phyloP scores from a whole-genome alignment of 2,329 filamentous ascomycete genomes.

The Aquanectria penicillioides region DNA sequence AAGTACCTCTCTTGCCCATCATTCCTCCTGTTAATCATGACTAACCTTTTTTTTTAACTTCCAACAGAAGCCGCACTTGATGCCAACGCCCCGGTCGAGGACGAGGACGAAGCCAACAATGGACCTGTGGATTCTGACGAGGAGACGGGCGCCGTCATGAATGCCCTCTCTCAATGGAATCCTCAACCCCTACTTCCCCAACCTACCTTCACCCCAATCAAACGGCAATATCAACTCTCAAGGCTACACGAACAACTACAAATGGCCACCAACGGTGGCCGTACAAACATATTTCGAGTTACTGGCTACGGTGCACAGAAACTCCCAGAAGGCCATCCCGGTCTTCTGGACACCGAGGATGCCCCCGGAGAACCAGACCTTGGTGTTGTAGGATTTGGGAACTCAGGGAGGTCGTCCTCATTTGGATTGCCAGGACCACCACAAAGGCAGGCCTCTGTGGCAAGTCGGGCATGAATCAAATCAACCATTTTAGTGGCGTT shows the following conservation, averaged over 20 bases:
- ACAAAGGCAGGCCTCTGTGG: slow-evolving; percentile 58
- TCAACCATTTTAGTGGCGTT: not conserved
- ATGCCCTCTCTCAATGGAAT: slow-evolving; percentile 77
- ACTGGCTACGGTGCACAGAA: slow-evolving; percentile 65
- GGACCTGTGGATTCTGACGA: slow-evolving; percentile 93
- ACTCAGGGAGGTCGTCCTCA: slow-evolving; percentile 52
- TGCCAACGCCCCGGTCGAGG: slow-evolving; percentile 89
- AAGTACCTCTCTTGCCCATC: slow-evolving; percentile 51
- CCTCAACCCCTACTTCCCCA: slow-evolving; percentile 82
- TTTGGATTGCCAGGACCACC: slow-evolving; percentile 55
- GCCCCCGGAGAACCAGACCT: slow-evolving; percentile 68
- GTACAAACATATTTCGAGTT: slow-evolving; percentile 72
- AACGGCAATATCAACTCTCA: slow-evolving; percentile 70
- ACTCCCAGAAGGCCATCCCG: slow-evolving; percentile 60
- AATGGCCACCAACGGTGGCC: slow-evolving; percentile 72
- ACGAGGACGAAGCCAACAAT: slow-evolving; percentile 82
- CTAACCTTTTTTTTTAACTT: slow-evolving; percentile 22
- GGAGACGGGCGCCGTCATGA: slow-evolving; percentile 90
- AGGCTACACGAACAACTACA: slow-evolving; percentile 73
- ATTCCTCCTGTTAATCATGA: slow-evolving; percentile 24
- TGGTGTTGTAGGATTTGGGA: slow-evolving; percentile 49
- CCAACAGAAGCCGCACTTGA: slow-evolving; percentile 87
- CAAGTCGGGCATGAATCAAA: slow-evolving; percentile 55
- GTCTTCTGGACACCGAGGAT: slow-evolving; percentile 60
- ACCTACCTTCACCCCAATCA: slow-evolving; percentile 68